Evolutionary conservation across 2,329 filamentous ascomycete genomes (phyloP).

Genomic region (Aspergillus pseudonomiae): DNA sequence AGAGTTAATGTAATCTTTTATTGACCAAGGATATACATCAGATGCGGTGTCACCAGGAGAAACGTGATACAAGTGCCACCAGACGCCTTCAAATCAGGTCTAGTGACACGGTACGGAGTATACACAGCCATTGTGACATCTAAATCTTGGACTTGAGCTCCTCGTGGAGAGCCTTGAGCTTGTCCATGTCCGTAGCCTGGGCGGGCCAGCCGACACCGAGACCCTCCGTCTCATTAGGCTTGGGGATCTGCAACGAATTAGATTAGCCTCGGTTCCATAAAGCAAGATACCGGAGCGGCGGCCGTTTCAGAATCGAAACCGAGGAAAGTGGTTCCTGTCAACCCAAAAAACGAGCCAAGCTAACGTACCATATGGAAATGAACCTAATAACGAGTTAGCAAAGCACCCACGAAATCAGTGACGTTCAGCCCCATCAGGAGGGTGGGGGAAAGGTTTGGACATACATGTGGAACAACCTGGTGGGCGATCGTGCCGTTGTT

Average conservation of each 20-base stretch:
- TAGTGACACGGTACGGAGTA: neutral
- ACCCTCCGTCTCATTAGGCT: conserved; percentile 82
- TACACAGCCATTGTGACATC: conserved; percentile 14
- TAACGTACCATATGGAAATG: conserved; percentile 85
- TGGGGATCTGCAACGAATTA: conserved; percentile 72
- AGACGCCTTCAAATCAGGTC: neutral
- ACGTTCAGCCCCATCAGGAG: neutral
- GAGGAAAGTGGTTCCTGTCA: neutral
- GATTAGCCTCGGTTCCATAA: conserved; percentile 5
- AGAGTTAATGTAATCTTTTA: neutral
- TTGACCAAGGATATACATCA: neutral
- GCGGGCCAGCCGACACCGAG: conserved; percentile 80
- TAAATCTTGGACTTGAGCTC: conserved; percentile 91
- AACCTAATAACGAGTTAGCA: conserved; percentile 57
- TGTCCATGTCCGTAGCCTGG: conserved; percentile 75
- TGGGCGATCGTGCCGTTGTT: conserved; percentile 94
- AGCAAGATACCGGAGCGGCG: neutral
- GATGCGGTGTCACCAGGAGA: neutral
- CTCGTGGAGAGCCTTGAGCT: conserved; percentile 76
- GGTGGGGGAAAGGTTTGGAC: conserved; percentile 31
- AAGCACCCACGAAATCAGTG: neutral
- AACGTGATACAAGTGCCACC: neutral
- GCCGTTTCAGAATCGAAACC: neutral
- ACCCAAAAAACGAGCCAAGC: neutral
- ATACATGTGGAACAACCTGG: conserved; percentile 88